Evolutionary conservation across 2,329 filamentous ascomycete species (phyloP), one percentile per base, ranked within the genome.

Genomic region (Macroventuria anomochaeta): DNA sequence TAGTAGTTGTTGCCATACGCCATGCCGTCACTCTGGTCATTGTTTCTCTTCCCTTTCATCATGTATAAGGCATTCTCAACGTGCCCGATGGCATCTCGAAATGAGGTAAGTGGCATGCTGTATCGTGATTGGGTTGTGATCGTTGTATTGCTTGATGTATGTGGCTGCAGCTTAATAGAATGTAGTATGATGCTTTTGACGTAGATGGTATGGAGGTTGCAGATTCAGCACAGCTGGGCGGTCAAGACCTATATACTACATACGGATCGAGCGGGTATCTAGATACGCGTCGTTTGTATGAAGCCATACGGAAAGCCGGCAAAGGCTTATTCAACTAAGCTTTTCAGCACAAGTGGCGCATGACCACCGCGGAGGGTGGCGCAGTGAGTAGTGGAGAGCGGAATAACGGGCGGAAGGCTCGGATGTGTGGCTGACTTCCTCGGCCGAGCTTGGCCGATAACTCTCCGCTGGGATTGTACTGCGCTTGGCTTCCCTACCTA

Each of bases 21-120:
- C 44, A 49, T 3, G 17, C 39, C 34, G 18, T 44, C n/a, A 15
- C 10, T 28, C 8, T 33, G 41, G 3, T 52, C 33, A 3, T 52
- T 38, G 15, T 55, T 7, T 25, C 47, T 15, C 26, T 34, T 47
- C 3, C 38, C 38, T 17, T 56, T 56, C 53, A 56, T 44, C 41
- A 56, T 51, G 21, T 43, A 51, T 5, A 56, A n/a, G 15, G 53
- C 47, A 21, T 47, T 56, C 32, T 56, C 53, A n/a, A 56, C 53
- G 10, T 56, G 53, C 25, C 53, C 47, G 17, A 56, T 42, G 31
- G 42, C 53, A 43, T 52, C 38, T 13, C 26, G 46, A n/a, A 56
- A 36, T 18, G 53, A 56, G 17, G 36, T 56, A 12, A 56, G 36
- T 40, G 52, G 40, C 52, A 49, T 55, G 2, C 5, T 20, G 17